phyloP scores from a whole-genome alignment of 345 rosid species.

The Xanthoceras sorbifolium region DNA sequence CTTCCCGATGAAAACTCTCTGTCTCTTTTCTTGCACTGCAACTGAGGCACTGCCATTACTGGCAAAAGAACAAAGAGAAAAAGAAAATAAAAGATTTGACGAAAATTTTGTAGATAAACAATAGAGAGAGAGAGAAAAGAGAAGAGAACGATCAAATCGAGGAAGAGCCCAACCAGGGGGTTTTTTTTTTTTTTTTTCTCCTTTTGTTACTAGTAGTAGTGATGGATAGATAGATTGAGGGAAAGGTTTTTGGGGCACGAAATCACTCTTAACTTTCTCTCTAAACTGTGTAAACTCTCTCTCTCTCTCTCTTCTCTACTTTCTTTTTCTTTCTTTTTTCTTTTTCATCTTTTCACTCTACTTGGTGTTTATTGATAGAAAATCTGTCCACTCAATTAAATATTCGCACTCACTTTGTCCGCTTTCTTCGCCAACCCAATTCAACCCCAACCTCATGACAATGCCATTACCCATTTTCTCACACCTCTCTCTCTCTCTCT shows the following conservation, averaged over 20 bases:
- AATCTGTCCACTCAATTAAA: conserved; percentile 29
- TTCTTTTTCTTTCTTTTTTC: background rate
- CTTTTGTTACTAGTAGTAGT: conserved; percentile 16
- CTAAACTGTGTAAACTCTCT: background rate
- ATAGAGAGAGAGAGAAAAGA: conserved; percentile 29
- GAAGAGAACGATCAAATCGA: conserved; percentile 61
- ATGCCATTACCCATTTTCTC: background rate
- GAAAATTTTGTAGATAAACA: conserved; percentile 16
- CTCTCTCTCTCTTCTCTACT: too few species aligned
- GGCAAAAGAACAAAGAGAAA: conserved; percentile 44
- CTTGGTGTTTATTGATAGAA: background rate
- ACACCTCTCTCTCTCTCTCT: background rate
- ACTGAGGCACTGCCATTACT: conserved; percentile 69
- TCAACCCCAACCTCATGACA: background rate
- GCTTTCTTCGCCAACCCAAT: conserved; percentile 1
- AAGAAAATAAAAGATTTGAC: conserved; percentile 13
- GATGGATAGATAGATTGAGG: conserved; percentile 13
- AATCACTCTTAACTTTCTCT: conserved; percentile 11
- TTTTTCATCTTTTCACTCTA: background rate
- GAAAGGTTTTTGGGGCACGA: conserved; percentile 29
- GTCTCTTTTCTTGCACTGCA: conserved; percentile 56
- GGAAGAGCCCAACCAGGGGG: conserved; percentile 26
- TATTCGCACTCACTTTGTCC: conserved; percentile 24
- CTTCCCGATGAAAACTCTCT: conserved; percentile 81
- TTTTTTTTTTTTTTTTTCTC: background rate